phyloP scores from a whole-genome alignment of 2,329 filamentous ascomycete species.

The Mycocentrospora acerina region DNA sequence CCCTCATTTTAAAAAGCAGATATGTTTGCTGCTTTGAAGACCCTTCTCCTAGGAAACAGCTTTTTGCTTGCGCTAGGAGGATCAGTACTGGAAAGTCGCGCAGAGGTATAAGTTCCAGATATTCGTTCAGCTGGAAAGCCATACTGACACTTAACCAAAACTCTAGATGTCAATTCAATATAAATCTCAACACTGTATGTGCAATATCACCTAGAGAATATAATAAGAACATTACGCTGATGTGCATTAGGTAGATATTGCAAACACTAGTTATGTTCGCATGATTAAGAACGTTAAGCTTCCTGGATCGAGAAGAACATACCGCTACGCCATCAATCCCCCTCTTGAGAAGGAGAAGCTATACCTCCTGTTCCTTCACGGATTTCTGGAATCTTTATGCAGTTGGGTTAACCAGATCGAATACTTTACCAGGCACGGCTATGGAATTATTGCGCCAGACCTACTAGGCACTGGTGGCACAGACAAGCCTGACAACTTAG shows the following conservation, averaged over 20 bases:
- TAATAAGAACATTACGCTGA: no score
- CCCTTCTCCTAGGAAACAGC: no score
- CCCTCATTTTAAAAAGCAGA: no score
- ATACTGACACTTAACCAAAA: no score
- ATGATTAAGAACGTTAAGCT: neutral
- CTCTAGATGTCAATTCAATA: no score
- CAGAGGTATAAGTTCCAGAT: no score
- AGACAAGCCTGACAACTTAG: slow-evolving; percentile 17
- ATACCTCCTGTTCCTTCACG: slow-evolving; percentile 57
- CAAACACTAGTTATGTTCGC: slow-evolving; percentile 4
- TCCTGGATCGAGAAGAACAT: slow-evolving; percentile 1
- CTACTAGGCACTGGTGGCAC: slow-evolving; percentile 66
- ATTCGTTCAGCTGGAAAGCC: no score
- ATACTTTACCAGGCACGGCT: slow-evolving; percentile 56
- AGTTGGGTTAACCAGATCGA: slow-evolving; percentile 64
- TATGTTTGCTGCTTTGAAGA: no score
- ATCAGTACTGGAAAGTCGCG: no score
- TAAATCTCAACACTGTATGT: no score
- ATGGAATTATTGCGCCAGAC: slow-evolving; percentile 64
- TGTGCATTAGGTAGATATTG: slow-evolving; percentile 17
- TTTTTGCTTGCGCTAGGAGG: no score
- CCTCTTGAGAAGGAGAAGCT: neutral
- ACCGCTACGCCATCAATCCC: slow-evolving; percentile 1
- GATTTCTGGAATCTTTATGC: slow-evolving; percentile 65
- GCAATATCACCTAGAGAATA: no score